Conservation (phyloP, 2,329 filamentous ascomycete genomes). For the Fusarium neocosmosporiellum region DNA sequence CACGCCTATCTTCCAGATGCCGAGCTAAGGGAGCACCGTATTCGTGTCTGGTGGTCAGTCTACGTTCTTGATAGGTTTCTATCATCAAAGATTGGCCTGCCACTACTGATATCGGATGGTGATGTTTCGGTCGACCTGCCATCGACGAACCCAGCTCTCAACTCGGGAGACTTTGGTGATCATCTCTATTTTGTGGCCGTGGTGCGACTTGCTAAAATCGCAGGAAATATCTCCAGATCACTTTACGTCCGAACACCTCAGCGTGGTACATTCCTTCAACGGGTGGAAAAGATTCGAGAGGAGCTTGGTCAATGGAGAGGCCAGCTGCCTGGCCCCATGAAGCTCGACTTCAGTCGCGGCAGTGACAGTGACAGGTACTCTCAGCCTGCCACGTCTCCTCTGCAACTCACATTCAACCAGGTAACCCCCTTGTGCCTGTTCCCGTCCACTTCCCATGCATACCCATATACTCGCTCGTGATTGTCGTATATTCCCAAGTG, state of each 20-base stretch:
- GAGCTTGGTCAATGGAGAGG: neutral
- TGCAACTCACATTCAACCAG: slow-evolving; percentile 7
- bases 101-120: neutral
- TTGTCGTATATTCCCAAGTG: neutral
- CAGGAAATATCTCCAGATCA: slow-evolving; percentile 4
- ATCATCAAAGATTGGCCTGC: neutral
- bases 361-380: neutral
- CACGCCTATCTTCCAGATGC: slow-evolving; percentile 6
- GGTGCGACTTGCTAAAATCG: neutral
- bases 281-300: slow-evolving; percentile 3
- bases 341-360: neutral
- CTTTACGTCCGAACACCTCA: slow-evolving; percentile 9
- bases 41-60: slow-evolving; percentile 23
- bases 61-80: slow-evolving; percentile 9
- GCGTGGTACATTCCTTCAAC: slow-evolving; percentile 1
- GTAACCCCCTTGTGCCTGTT: neutral
- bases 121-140: neutral
- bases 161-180: neutral
- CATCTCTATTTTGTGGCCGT: neutral
- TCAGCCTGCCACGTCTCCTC: neutral
- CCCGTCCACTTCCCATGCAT: neutral
- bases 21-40: slow-evolving; percentile 15
- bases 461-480: neutral
- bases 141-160: neutral
- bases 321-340: neutral